Percentiles rank a stretch among this genome's conserved stretches.
Conservation (phyloP, 306 rosid genomes). For the Cercis canadensis region DNA sequence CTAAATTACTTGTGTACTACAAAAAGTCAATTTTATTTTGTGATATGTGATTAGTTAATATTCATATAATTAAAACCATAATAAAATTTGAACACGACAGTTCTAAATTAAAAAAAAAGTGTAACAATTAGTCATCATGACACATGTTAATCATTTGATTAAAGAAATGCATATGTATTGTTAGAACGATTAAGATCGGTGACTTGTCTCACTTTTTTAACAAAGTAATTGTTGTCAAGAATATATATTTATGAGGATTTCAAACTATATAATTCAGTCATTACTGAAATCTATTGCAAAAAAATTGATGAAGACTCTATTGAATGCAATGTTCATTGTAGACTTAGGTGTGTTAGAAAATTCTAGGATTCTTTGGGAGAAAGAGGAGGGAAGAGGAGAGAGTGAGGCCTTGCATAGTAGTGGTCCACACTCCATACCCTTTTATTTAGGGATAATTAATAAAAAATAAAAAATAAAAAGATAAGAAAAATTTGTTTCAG, state of each 20-base stretch:
- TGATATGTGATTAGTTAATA: no score
- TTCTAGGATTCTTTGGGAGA: slow-evolving; percentile 33
- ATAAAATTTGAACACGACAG: no score
- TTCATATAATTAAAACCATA: no score
- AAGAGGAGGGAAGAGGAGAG: not conserved
- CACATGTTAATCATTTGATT: not conserved
- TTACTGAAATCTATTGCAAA: not conserved
- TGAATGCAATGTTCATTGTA: no score
- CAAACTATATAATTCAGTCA: not conserved
- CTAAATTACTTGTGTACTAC: no score
- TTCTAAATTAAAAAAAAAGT: not conserved
- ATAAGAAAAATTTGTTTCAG: no score
- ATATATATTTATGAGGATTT: not conserved
- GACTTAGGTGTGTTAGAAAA: not conserved
- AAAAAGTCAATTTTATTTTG: no score
- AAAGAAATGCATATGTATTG: slow-evolving; percentile 16
- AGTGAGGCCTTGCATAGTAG: slow-evolving; percentile 3
- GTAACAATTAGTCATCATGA: no score
- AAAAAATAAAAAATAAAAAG: no score
- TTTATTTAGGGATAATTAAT: not conserved
- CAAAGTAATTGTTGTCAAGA: no score
- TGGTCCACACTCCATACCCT: slow-evolving; percentile 32
- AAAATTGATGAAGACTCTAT: no score
- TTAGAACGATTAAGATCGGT: not conserved
- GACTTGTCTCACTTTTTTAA: not conserved